phyloP scores from a whole-genome alignment of 1,139 yeast genomes.

The Blastobotrys illinoisensis region DNA sequence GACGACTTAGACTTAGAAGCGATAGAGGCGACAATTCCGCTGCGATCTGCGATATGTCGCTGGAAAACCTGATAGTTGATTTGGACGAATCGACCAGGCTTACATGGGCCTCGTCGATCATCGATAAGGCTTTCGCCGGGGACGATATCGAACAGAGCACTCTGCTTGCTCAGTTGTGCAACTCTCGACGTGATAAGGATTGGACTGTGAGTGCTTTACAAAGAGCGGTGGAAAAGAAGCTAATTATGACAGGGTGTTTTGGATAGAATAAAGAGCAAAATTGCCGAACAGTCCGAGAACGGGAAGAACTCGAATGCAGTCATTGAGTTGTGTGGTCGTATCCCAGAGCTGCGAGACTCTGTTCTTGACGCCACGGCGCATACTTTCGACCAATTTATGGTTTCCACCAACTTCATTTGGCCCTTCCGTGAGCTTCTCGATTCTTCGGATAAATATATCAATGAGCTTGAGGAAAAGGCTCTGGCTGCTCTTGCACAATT shows the following conservation, averaged over 20 bases:
- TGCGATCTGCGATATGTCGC: constrained; percentile 1
- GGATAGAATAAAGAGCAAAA: background rate
- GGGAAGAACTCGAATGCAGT: background rate
- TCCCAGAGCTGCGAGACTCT: constrained; percentile 4
- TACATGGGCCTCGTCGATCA: constrained; percentile 8
- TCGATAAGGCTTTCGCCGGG: constrained; percentile 1
- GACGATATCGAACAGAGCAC: constrained; percentile 4
- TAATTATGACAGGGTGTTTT: constrained; percentile 5
- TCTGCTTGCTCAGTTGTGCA: constrained; percentile 7
- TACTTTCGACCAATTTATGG: background rate
- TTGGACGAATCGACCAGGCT: constrained; percentile 5
- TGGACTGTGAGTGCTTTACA: constrained; percentile 7
- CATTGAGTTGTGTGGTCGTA: constrained; percentile 5
- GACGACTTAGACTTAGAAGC: background rate
- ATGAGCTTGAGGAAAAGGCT: background rate
- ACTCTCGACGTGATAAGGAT: constrained; percentile 5
- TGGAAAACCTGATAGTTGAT: constrained; percentile 1
- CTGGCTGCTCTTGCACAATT: background rate
- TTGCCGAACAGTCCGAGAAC: background rate
- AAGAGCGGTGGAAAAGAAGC: background rate
- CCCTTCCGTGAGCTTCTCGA: background rate
- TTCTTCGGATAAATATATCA: background rate
- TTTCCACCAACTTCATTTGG: background rate
- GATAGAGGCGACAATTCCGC: background rate
- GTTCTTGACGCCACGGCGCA: constrained; percentile 1